phyloP scores from a whole-genome alignment of 352 stramenopile species.

The Phytophthora sojae region DNA sequence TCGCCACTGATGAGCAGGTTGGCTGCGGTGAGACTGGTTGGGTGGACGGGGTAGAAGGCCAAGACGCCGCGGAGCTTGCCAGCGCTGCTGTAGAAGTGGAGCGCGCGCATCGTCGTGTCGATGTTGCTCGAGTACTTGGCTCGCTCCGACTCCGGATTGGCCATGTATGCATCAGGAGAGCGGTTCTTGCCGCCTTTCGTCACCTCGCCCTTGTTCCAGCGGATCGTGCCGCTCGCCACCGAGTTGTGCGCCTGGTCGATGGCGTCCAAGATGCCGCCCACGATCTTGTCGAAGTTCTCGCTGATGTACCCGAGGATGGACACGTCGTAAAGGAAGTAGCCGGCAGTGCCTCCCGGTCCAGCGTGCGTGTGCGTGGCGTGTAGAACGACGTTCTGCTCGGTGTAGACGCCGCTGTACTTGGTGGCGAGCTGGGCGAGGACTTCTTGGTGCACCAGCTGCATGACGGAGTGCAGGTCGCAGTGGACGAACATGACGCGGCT shows the following conservation, averaged over 20 bases:
- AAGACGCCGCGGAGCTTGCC: constrained; percentile 60
- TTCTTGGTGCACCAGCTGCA: constrained; percentile 65
- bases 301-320: constrained; percentile 53
- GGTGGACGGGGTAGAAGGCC: constrained; percentile 82
- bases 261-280: constrained; percentile 66
- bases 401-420: constrained; percentile 56
- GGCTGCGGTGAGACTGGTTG: constrained; percentile 77
- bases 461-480: constrained; percentile 54
- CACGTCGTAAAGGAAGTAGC: constrained; percentile 80
- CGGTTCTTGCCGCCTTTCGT: constrained; percentile 70
- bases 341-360: constrained; percentile 70
- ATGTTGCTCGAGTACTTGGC: constrained; percentile 62
- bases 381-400: constrained; percentile 74
- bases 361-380: constrained; percentile 89
- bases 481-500: constrained; percentile 57
- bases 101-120: constrained; percentile 75
- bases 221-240: constrained; percentile 52
- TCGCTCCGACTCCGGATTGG: constrained; percentile 73
- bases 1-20: constrained; percentile 83
- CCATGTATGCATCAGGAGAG: constrained; percentile 67
- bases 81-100: constrained; percentile 53
- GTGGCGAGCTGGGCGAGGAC: constrained; percentile 48
- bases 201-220: constrained; percentile 44
- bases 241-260: constrained; percentile 70
- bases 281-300: constrained; percentile 74